A percentile compares a stretch with the other conserved stretches of the same genome.
Evolutionary conservation across 768 basidiomycete genomes (phyloP).

Genomic region (Daedalea quercina): DNA sequence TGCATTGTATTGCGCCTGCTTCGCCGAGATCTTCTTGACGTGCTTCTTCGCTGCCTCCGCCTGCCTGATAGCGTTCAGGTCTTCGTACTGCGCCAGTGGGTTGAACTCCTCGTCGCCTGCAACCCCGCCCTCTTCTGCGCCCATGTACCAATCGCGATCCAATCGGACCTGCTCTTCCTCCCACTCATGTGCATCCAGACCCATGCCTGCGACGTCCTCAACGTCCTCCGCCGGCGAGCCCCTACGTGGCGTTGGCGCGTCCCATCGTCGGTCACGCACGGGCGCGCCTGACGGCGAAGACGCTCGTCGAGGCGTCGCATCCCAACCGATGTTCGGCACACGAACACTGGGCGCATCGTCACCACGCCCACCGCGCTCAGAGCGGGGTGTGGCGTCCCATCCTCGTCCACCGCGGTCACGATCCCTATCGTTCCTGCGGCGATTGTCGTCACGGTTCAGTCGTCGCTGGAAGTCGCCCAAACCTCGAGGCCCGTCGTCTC

Average conservation of each 20-base stretch:
- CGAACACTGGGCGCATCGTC: conserved; percentile 78
- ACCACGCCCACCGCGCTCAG: conserved; percentile 38
- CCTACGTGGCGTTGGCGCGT: conserved; percentile 78
- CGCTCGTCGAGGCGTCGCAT: conserved; percentile 72
- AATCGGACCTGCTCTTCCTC: conserved; percentile 91
- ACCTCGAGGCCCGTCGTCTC: conserved; percentile 61
- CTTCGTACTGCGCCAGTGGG: conserved; percentile 90
- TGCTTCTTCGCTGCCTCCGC: conserved; percentile 73
- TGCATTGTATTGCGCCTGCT: conserved; percentile 96
- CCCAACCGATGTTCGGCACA: conserved; percentile 91
- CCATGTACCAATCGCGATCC: conserved; percentile 96
- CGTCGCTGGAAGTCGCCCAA: conserved; percentile 91
- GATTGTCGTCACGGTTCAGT: conserved; percentile 62
- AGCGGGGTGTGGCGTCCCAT: conserved; percentile 62
- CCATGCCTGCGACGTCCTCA: conserved; percentile 32
- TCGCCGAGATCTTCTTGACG: conserved; percentile 83
- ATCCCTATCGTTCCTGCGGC: conserved; percentile 21
- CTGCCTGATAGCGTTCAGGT: conserved; percentile 60
- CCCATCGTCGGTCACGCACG: conserved; percentile 48
- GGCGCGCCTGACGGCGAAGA: conserved; percentile 2
- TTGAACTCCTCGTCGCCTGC: conserved; percentile 91
- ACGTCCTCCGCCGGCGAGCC: conserved; percentile 62
- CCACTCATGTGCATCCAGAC: conserved; percentile 84
- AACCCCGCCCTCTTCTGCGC: conserved; percentile 78
- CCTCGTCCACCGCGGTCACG: conserved; percentile 22